Percentiles rank a stretch among this genome's conserved stretches.
phyloP scores from a whole-genome alignment of 257 asterid species.

The Solanum lignicaule region DNA sequence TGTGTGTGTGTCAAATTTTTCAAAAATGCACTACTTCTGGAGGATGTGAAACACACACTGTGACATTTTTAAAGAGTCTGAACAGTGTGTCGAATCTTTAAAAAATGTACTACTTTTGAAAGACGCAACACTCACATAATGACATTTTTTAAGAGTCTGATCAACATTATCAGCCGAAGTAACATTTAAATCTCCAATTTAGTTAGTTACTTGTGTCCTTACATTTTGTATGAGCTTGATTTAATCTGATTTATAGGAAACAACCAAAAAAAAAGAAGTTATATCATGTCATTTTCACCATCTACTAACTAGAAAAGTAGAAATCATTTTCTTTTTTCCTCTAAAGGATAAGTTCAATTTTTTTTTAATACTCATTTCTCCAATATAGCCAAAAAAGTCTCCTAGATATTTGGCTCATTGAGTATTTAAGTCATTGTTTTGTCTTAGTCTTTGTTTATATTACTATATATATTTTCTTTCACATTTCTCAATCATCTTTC shows the following conservation, averaged over 20 bases:
- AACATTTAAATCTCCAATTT: not conserved
- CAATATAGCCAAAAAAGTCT: not conserved
- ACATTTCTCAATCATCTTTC: not conserved
- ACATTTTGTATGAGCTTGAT: not conserved
- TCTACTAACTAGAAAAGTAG: not conserved
- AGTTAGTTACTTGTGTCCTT: not conserved
- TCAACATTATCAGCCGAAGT: not conserved
- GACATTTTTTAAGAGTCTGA: not conserved
- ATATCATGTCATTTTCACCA: not conserved
- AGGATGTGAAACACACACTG: no score
- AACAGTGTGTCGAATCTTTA: no score
- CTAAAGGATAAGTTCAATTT: not conserved
- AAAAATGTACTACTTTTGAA: no score
- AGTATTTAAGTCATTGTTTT: not conserved
- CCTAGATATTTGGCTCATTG: not conserved
- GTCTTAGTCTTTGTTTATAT: not conserved
- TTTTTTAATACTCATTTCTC: not conserved
- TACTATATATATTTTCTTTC: not conserved
- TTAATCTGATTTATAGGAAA: not conserved
- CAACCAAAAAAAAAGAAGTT: no score
- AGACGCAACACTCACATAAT: accelerated
- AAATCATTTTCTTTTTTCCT: not conserved
- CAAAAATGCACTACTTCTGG: not conserved
- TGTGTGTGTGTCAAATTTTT: not conserved
- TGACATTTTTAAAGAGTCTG: no score